These are phyloP conservation scores for Exophiala xenobiotica DNA, from an alignment of 2,329 filamentous ascomycete genomes.

Conservation along the genomic window DNA sequence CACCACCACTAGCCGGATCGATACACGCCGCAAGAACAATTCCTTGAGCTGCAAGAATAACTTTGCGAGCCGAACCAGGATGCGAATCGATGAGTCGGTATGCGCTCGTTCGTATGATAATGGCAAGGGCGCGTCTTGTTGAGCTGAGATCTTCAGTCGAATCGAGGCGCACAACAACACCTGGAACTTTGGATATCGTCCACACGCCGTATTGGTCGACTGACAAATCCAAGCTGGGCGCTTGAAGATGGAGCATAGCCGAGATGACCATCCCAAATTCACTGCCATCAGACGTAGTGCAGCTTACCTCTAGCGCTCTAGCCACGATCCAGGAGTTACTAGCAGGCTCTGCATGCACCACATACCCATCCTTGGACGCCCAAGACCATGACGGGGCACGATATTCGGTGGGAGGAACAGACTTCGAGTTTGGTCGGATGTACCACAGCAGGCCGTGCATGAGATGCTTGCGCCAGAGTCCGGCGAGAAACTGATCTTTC, in stretches of 20 bases:
- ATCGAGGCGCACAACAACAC: conserved; percentile 9
- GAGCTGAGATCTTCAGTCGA: conserved; percentile 5
- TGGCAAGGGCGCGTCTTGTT: conserved; percentile 17
- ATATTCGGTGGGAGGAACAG: conserved; percentile 8
- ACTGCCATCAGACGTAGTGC: neutral
- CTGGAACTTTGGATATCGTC: conserved; percentile 8
- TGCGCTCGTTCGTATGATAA: conserved; percentile 28
- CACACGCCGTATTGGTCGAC: conserved; percentile 3
- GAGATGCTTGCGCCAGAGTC: conserved; percentile 15
- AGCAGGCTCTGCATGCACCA: conserved; percentile 14
- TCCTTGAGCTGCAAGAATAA: conserved; percentile 16
- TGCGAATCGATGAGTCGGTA: conserved; percentile 22
- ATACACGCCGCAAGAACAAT: conserved; percentile 7
- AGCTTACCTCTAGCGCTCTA: neutral
- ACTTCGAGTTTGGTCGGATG: conserved; percentile 11
- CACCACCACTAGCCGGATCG: neutral
- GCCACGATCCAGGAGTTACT: conserved; percentile 14
- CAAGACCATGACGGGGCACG: conserved; percentile 25
- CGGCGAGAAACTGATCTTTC: conserved; percentile 10
- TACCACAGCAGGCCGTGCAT: conserved; percentile 17
- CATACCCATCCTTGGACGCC: conserved; percentile 21
- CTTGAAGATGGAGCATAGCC: conserved; percentile 8
- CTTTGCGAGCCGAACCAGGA: conserved; percentile 5
- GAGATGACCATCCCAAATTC: conserved; percentile 12
- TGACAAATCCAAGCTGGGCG: conserved; percentile 2